Evolutionary conservation across 345 rosid genomes (phyloP).

Genomic region (Brassica cretica): DNA sequence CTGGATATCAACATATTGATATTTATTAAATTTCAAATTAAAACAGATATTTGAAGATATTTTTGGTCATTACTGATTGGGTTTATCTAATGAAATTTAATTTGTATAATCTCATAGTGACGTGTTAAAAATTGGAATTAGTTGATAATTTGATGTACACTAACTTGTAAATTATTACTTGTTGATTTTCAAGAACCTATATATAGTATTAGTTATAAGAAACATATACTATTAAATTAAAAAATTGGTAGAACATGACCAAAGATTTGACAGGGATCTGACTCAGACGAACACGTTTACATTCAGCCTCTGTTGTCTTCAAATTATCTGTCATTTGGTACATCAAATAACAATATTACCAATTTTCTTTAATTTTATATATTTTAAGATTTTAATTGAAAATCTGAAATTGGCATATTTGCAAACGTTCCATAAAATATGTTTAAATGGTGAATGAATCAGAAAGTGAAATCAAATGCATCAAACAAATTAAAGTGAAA

Average conservation of each 20-base stretch:
- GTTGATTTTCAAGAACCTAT: background rate
- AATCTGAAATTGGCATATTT: background rate
- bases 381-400: background rate
- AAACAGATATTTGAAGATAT: background rate
- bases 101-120: background rate
- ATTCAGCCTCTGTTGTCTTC: slow-evolving; percentile 17
- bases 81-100: no score
- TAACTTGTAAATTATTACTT: background rate
- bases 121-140: background rate
- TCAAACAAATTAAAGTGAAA: background rate
- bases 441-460: background rate
- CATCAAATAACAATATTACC: background rate
- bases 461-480: background rate
- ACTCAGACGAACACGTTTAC: slow-evolving; percentile 27
- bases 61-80: background rate
- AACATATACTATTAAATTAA: background rate
- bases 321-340: slow-evolving; percentile 1
- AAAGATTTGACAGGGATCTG: slow-evolving; percentile 28
- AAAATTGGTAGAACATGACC: slow-evolving; percentile 3
- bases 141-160: background rate
- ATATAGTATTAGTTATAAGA: no score
- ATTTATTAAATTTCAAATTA: background rate
- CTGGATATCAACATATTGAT: background rate
- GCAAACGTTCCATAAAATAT: background rate
- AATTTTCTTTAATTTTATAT: background rate